These are phyloP conservation scores for Sarocladiaceae sp. DNA, from an alignment of 2,329 filamentous ascomycete genomes.

Conservation along the genomic window DNA sequence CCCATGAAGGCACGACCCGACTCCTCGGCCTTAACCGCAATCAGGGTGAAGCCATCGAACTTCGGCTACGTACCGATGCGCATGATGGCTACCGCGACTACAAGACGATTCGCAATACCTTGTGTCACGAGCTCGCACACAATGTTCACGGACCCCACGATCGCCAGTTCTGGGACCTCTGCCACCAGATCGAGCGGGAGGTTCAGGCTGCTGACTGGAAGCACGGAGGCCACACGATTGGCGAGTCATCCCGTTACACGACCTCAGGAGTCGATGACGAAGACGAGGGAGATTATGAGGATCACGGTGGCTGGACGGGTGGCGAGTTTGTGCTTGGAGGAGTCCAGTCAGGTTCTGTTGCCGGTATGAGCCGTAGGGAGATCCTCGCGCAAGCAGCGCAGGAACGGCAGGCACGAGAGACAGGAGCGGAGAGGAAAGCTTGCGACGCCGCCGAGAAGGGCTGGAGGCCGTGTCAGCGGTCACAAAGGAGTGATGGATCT, in stretches of 20 bases:
- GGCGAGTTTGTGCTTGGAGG: conserved; percentile 71
- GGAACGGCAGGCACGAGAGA: conserved; percentile 28
- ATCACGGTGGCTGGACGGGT: conserved; percentile 71
- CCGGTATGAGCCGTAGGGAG: conserved; percentile 61
- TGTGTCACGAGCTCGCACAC: conserved; percentile 93
- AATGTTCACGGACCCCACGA: conserved; percentile 85
- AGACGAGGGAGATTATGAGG: conserved; percentile 49
- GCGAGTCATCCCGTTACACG: conserved; percentile 56
- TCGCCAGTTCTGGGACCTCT: conserved; percentile 82
- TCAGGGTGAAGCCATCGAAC: conserved; percentile 79
- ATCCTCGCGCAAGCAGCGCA: conserved; percentile 54
- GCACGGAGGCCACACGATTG: conserved; percentile 59
- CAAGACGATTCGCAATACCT: conserved; percentile 79
- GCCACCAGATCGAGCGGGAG: conserved; percentile 79
- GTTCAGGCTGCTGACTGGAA: conserved; percentile 77
- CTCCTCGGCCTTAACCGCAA: conserved; percentile 87
- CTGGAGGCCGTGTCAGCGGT: conserved; percentile 21
- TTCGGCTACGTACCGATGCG: conserved; percentile 85
- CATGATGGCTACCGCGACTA: conserved; percentile 94
- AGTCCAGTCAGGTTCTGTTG: conserved; percentile 36
- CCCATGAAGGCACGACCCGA: conserved; percentile 65
- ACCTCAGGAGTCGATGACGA: conserved; percentile 41
- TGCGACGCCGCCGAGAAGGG: conserved; percentile 23
- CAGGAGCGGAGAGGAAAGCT: conserved; percentile 24
- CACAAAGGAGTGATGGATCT: conserved; percentile 14